These are phyloP conservation scores for Saturnispora serradocipensis DNA, from an alignment of 805 yeast species.

Conservation along the genomic window DNA sequence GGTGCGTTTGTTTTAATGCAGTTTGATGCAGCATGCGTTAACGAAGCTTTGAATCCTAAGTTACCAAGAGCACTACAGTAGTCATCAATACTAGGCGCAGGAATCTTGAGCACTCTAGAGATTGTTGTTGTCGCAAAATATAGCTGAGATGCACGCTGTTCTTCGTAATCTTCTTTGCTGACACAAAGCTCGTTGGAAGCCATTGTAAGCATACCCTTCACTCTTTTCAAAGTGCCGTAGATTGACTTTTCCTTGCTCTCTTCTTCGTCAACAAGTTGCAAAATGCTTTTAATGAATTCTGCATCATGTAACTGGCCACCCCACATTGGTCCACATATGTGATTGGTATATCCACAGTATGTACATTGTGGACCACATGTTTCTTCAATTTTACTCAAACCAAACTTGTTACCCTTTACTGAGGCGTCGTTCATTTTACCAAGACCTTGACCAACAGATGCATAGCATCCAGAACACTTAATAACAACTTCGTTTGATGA, in stretches of 20 bases:
- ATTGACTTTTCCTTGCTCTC: conserved; percentile 34
- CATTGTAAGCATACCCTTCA: conserved; percentile 85
- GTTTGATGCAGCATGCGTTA: conserved; percentile 83
- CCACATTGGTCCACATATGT: conserved; percentile 96
- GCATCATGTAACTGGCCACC: conserved; percentile 67
- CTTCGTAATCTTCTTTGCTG: conserved; percentile 7
- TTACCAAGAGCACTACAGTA: conserved; percentile 77
- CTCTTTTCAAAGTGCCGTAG: conserved; percentile 75
- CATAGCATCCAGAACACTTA: conserved; percentile 82
- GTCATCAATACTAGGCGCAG: conserved; percentile 70
- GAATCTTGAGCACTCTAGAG: conserved; percentile 67
- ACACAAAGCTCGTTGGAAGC: conserved; percentile 58
- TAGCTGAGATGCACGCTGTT: conserved; percentile 45
- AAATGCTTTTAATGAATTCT: conserved; percentile 55
- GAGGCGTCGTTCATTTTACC: conserved; percentile 46
- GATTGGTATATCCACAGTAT: conserved; percentile 61
- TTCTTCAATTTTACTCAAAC: conserved; percentile 52
- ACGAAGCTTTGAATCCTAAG: conserved; percentile 70
- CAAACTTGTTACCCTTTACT: conserved; percentile 34
- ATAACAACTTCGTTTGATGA: conserved; percentile 69
- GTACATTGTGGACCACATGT: conserved; percentile 53
- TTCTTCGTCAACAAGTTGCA: conserved; percentile 37
- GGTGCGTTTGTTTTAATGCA: conserved; percentile 88
- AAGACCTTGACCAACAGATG: conserved; percentile 60
- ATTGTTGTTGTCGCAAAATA: conserved; percentile 75